Conservation (phyloP, 768 basidiomycete genomes). For the Serendipita sp. region DNA sequence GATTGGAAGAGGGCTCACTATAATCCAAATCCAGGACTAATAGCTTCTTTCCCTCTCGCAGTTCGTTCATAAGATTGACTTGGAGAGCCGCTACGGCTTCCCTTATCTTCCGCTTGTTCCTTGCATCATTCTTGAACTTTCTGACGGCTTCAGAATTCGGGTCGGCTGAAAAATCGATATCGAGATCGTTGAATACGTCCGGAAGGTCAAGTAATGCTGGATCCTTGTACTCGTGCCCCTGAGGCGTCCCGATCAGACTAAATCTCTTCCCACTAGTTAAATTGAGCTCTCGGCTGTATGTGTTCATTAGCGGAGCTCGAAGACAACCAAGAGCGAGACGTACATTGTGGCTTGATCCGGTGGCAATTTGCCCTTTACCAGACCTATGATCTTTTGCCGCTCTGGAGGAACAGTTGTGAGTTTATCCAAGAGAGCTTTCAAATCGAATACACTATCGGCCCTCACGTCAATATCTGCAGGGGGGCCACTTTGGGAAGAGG, state of each 20-base stretch:
- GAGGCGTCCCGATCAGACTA: slow-evolving; percentile 70
- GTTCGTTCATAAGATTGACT: slow-evolving; percentile 56
- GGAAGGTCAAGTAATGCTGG: slow-evolving; percentile 58
- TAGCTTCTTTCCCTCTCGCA: slow-evolving; percentile 60
- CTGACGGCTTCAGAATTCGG: slow-evolving; percentile 29
- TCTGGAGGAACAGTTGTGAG: slow-evolving; percentile 69
- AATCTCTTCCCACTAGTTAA: slow-evolving; percentile 54
- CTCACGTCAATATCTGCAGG: background rate
- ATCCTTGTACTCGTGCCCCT: slow-evolving; percentile 74
- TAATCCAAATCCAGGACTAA: slow-evolving; percentile 83
- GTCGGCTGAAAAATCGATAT: slow-evolving; percentile 58
- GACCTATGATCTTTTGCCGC: slow-evolving; percentile 73
- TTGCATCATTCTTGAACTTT: slow-evolving; percentile 53
- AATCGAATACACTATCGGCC: slow-evolving; percentile 51
- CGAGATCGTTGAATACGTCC: slow-evolving; percentile 64
- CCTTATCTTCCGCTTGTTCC: slow-evolving; percentile 67
- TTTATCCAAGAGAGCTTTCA: slow-evolving; percentile 48
- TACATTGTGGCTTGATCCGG: slow-evolving; percentile 54
- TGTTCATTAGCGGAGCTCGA: background rate
- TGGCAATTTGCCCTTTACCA: slow-evolving; percentile 71
- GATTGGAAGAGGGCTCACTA: slow-evolving; percentile 30
- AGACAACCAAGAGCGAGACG: slow-evolving; percentile 10
- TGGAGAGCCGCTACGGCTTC: slow-evolving; percentile 51
- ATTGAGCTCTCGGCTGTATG: slow-evolving; percentile 38
- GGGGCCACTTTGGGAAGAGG: background rate